Evolutionary conservation across 768 basidiomycete genomes (phyloP).

Genomic region (Epithele typhae): DNA sequence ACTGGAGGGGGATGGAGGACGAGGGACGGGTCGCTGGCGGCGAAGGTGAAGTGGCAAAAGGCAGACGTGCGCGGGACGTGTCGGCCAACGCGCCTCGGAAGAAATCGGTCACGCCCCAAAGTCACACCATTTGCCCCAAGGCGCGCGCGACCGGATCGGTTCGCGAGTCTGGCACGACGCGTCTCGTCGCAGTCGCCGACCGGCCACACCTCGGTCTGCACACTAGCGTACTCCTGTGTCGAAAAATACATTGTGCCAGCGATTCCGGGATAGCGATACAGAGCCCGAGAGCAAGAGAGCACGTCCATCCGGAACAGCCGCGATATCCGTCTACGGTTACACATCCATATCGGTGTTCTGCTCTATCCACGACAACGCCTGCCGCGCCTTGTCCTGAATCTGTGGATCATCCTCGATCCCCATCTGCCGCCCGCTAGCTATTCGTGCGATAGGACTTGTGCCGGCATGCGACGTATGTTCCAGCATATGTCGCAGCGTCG

Average conservation of each 20-base stretch:
- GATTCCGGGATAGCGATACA: constrained; percentile 9
- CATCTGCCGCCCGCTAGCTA: constrained; percentile 28
- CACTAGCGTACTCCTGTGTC: too few species aligned
- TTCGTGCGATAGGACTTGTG: constrained; percentile 29
- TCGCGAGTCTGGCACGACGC: background rate
- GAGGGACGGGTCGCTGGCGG: constrained; percentile 15
- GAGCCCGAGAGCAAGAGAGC: background rate
- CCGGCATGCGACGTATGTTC: constrained; percentile 23
- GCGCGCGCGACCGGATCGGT: background rate
- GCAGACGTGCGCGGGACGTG: constrained; percentile 11
- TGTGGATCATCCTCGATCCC: constrained; percentile 57
- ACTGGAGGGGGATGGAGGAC: constrained; percentile 10
- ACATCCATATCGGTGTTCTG: constrained; percentile 12
- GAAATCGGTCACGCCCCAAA: constrained; percentile 23
- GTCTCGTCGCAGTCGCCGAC: constrained; percentile 1
- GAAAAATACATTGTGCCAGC: too few species aligned
- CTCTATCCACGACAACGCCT: constrained; percentile 49
- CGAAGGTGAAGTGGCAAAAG: constrained; percentile 12
- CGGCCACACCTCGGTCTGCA: too few species aligned
- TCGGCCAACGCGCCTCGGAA: constrained; percentile 14
- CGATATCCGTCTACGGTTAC: background rate
- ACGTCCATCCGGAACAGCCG: background rate
- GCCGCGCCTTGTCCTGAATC: constrained; percentile 50
- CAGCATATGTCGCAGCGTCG: constrained; percentile 41
- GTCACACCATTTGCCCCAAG: constrained; percentile 12